Base-by-base conservation (phyloP, 1,284 basidiomycete species). In the Sanguinoderma infundibulare region DNA sequence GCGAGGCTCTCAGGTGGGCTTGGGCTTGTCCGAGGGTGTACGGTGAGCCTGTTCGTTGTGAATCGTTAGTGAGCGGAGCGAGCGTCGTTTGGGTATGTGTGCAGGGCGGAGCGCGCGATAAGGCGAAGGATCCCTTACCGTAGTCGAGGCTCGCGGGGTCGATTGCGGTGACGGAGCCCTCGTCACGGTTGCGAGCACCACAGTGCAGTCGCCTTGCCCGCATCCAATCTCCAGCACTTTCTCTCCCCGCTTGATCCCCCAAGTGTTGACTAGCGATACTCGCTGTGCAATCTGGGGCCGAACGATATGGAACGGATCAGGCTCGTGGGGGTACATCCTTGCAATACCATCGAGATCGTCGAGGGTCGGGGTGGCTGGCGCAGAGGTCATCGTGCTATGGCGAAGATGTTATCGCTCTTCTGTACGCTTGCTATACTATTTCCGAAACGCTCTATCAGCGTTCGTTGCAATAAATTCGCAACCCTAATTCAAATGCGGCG, bases 201-300 rank as follows among this genome's bases (percentile, higher is more conserved):
- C 70, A 0, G 79, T 80, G 59, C 74, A 76, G 59, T 81, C 80
- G 12, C 80, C 80, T 55, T 80, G 79, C 1, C 79, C 80, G 62
- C 79, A 81, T 35, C 79, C 79, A 14, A 81, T 65, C 62, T 82
- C 79, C 2, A 81, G 69, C 3, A 81, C 69, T 3, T 62, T 64
- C 34, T 70, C 69, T 4, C 78, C 78, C 1, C 56, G 60, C 4
- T 62, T 15, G 50, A 81, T 77, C 12, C 69, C 65, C 74, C 75
- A 80, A 7, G 67, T 67, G 7, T 65, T 58, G 17, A 79, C 62
- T 6, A 80, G 67, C 30, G 72, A 68, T 36, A 78, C 65, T n/a
- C 79, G 77, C 53, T 81, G 77, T 55, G 73, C 63, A 32, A 74
- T 74, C 60, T 77, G 76, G n/a, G 60, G 44, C 6, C 68, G 60